A percentile compares a stretch with the other conserved stretches of the same genome.
Conservation (phyloP, 768 basidiomycete genomes). For the Coprinellus aureogranulatus region DNA sequence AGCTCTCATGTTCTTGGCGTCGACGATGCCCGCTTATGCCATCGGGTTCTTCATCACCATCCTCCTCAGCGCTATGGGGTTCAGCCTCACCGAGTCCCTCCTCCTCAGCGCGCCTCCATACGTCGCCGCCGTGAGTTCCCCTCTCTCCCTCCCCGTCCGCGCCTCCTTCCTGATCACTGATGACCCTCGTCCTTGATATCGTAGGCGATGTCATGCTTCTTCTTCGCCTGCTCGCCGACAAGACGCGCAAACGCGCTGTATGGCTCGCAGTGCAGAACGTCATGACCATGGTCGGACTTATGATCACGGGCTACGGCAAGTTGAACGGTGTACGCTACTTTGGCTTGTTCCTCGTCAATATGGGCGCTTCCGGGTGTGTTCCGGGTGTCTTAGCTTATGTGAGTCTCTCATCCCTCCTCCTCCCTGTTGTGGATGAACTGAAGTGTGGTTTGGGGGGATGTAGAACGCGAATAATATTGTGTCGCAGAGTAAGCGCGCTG, state of each 20-base stretch:
- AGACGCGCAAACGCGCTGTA: constrained; percentile 29
- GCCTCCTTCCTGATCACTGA: constrained; percentile 49
- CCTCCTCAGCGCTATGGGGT: constrained; percentile 47
- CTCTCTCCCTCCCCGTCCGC: constrained; percentile 38
- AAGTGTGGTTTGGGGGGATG: too few species aligned
- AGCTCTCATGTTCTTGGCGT: background rate
- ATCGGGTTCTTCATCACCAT: constrained; percentile 47
- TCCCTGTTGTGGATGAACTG: too few species aligned
- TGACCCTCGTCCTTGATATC: constrained; percentile 36
- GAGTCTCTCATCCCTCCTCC: constrained; percentile 43
- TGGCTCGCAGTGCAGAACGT: constrained; percentile 32
- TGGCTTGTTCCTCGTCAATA: constrained; percentile 34
- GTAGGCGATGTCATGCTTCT: constrained; percentile 29
- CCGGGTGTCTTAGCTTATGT: constrained; percentile 42
- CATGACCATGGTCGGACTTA: constrained; percentile 32
- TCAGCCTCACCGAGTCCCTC: constrained; percentile 32
- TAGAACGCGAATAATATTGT: constrained; percentile 47
- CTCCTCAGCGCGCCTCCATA: constrained; percentile 48
- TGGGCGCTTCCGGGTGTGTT: constrained; percentile 33
- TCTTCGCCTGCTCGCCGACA: constrained; percentile 45
- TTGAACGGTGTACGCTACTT: constrained; percentile 31
- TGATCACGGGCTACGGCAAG: constrained; percentile 28
- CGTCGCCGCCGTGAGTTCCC: too few species aligned
- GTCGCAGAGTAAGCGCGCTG: constrained; percentile 43
- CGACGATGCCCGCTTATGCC: constrained; percentile 14